A percentile compares a stretch with the other conserved stretches of the same genome.
phyloP scores from a whole-genome alignment of 257 asterid genomes.

The Henckelia pumila region DNA sequence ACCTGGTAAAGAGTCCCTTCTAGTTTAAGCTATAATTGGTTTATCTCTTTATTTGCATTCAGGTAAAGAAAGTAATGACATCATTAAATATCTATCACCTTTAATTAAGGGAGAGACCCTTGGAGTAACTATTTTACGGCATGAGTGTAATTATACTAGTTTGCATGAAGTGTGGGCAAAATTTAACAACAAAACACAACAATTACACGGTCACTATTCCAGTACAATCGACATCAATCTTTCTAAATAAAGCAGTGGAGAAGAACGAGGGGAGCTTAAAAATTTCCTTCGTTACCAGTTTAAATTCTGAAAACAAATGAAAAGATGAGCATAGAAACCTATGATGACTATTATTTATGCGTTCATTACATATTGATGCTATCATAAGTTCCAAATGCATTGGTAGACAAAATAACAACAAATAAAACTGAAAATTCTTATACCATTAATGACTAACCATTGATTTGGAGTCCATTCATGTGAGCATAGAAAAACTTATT shows the following conservation, averaged over 20 bases:
- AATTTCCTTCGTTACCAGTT: constrained; percentile 80
- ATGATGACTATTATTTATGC: constrained; percentile 1
- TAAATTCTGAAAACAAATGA: constrained; percentile 31
- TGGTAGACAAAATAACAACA: constrained; percentile 20
- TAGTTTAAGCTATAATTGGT: constrained; percentile 10
- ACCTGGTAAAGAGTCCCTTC: background rate
- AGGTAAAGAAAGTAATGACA: background rate
- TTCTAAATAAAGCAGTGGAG: constrained; percentile 74
- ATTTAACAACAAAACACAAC: background rate
- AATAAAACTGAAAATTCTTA: no score
- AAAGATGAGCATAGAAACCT: constrained; percentile 11
- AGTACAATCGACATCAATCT: constrained; percentile 61
- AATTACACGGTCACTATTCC: constrained; percentile 81
- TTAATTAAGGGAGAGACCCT: no score
- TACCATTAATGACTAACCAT: no score
- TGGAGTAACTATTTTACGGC: no score
- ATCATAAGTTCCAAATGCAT: constrained; percentile 10
- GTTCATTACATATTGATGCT: constrained; percentile 2
- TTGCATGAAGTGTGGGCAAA: constrained; percentile 17
- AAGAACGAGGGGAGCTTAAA: constrained; percentile 99
- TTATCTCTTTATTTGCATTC: constrained; percentile 8
- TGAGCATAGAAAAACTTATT: no score
- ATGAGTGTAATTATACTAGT: no score
- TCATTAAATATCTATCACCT: background rate
- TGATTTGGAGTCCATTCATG: no score